Conservation (phyloP, 164 flowering plant genomes). For the Amborella trichopoda region DNA sequence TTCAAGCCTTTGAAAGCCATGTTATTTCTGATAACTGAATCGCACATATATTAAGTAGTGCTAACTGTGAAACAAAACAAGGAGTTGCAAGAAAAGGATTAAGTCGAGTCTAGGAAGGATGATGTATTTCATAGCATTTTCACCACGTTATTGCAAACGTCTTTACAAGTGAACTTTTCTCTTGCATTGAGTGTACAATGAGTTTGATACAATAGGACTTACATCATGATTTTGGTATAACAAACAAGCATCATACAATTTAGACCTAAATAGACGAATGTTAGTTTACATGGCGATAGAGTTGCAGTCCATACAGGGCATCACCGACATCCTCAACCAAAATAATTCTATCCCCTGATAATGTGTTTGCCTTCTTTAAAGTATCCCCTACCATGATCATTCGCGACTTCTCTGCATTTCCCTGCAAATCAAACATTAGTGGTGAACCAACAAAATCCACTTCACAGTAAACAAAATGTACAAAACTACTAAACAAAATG, state of each 20-base stretch:
- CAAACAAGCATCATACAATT: not conserved
- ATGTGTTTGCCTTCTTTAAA: slow-evolving; percentile 63
- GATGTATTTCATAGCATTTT: not conserved
- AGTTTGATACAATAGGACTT: not conserved
- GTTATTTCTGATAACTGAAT: no score
- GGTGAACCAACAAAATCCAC: not conserved
- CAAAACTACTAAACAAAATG: not conserved
- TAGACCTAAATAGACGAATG: no score
- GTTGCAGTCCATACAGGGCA: slow-evolving; percentile 39
- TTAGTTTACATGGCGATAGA: no score
- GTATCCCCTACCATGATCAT: slow-evolving; percentile 90
- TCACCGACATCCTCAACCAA: slow-evolving; percentile 60
- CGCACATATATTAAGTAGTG: no score
- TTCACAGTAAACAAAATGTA: not conserved
- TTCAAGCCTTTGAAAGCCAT: no score
- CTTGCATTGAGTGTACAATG: not conserved
- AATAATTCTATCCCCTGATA: slow-evolving; percentile 38
- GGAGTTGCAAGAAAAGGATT: no score
- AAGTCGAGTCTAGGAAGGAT: no score
- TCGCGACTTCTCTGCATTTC: slow-evolving; percentile 90
- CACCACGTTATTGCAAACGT: not conserved
- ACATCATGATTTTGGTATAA: not conserved
- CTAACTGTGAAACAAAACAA: no score
- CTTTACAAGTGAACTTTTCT: not conserved
- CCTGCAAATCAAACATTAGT: slow-evolving; percentile 23